phyloP scores from a whole-genome alignment of 2,329 filamentous ascomycete species.

The Grosmannia huntii region DNA sequence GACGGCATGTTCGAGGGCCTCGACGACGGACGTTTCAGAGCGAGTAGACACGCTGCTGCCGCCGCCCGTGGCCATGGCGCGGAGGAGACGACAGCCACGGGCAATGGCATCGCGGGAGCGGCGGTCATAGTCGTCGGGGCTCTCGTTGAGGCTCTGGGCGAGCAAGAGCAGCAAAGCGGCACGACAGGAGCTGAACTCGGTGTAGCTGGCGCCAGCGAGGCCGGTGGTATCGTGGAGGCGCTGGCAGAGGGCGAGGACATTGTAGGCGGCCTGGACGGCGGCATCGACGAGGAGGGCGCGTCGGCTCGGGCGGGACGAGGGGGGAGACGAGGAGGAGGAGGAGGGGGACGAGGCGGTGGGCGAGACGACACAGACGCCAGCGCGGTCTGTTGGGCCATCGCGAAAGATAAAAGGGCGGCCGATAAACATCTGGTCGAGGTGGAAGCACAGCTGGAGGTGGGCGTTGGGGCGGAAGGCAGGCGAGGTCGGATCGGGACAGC shows the following conservation, averaged over 20 bases:
- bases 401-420: constrained; percentile 40
- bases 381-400: constrained; percentile 7
- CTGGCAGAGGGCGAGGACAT: constrained; percentile 36
- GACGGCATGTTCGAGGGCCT: constrained; percentile 2
- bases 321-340: not conserved
- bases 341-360: not conserved
- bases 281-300: constrained; percentile 29
- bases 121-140: not conserved
- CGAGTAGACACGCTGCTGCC: constrained; percentile 2
- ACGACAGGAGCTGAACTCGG: constrained; percentile 42
- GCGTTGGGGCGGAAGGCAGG: constrained; percentile 33
- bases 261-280: constrained; percentile 38
- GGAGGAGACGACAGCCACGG: constrained; percentile 2
- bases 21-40: constrained; percentile 6
- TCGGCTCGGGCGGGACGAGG: constrained; percentile 1
- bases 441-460: constrained; percentile 39
- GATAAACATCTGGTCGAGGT: constrained; percentile 38
- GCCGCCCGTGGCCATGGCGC: constrained; percentile 1
- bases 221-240: constrained; percentile 36
- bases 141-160: constrained; percentile 9
- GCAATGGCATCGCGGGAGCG: not conserved
- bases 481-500: constrained; percentile 26
- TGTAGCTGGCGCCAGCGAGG: constrained; percentile 40
- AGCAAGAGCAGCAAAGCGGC: constrained; percentile 34
- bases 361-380: not conserved